Conservation (phyloP, 305 asterid species). For the Caryopteris hybrid region DNA sequence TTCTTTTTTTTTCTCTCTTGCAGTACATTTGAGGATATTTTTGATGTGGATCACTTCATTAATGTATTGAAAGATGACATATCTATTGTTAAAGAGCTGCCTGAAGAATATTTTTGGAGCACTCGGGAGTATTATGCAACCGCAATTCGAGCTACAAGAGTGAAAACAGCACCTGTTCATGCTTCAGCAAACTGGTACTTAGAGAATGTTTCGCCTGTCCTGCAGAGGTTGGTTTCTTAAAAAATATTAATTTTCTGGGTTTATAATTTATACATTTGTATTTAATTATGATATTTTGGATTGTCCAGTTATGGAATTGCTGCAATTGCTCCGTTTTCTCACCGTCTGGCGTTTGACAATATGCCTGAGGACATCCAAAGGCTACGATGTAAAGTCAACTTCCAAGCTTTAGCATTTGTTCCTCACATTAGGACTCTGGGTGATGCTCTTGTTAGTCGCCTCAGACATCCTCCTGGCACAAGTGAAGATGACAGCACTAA, state of each 20-base stretch:
- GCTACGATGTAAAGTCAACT: conserved; percentile 90
- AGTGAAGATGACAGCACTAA: conserved; percentile 4
- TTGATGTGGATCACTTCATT: conserved; percentile 83
- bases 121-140: conserved; percentile 89
- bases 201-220: conserved; percentile 68
- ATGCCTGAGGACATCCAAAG: conserved; percentile 74
- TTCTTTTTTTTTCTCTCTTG: not conserved
- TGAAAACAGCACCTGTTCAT: conserved; percentile 87
- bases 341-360: conserved; percentile 84
- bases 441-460: conserved; percentile 61
- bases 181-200: conserved; percentile 87
- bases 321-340: conserved; percentile 95
- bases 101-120: conserved; percentile 79
- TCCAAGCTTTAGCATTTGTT: conserved; percentile 76
- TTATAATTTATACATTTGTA: not conserved
- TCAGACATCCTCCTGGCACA: conserved; percentile 41
- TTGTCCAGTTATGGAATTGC: conserved; percentile 73
- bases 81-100: conserved; percentile 62
- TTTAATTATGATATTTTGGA: not conserved
- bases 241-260: not conserved
- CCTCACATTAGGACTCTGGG: conserved; percentile 75
- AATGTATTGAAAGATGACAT: conserved; percentile 56
- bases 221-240: conserved; percentile 60
- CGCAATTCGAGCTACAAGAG: conserved; percentile 75
- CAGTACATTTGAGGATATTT: conserved; percentile 79